Evolutionary conservation across 1,284 basidiomycete species (phyloP), one percentile per base, ranked within the genome.

Genomic region (Afroboletus lepidellus): DNA sequence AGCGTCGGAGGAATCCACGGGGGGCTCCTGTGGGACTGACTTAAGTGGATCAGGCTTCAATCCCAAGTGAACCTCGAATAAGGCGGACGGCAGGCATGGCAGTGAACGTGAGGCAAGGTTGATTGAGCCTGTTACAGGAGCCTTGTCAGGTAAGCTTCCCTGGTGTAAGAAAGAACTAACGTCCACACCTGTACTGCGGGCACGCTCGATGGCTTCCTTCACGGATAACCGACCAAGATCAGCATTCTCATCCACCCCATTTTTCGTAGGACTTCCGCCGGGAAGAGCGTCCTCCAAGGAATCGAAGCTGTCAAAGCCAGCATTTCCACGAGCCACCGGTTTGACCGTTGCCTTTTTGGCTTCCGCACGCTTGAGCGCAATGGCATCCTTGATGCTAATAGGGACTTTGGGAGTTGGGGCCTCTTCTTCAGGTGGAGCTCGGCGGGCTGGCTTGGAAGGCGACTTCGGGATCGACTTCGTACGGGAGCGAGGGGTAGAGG

Each of bases 31-130:
- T 11, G 78, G 74, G 8, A 86, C 83, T 8, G 78, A 81, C 63
- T 79, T 78, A 25, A 91, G 71, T 18, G 76, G 75, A 43, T 83
- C 81, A 1, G 88, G 84, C 8, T 74, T 87, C 47, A 92, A 72
- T 13, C 81, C 83, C 21, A 92, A 75, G 67, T 91, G 90, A 4
- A 88, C 78, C 61, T 90, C 85, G 61, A 89, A 92, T n/a, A 92
- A 72, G 2, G 80, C 84, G 12, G 85, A 85, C 5, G 89, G 90
- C 16, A 91, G 64, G 62, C 86, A 89, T 5, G 76, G 77, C 52
- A 92, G 52, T 42, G 77, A 78, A 51, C 90, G 82, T 23, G 87
- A 84, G 6, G 84, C 78, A 54, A 91, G 71, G 69, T 90, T 91
- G 60, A 91, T 73, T 39, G 77, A 76, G 59, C 88, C 88, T 90